Base-by-base conservation (phyloP, 306 rosid genomes). In the Ormosia emarginata region DNA sequence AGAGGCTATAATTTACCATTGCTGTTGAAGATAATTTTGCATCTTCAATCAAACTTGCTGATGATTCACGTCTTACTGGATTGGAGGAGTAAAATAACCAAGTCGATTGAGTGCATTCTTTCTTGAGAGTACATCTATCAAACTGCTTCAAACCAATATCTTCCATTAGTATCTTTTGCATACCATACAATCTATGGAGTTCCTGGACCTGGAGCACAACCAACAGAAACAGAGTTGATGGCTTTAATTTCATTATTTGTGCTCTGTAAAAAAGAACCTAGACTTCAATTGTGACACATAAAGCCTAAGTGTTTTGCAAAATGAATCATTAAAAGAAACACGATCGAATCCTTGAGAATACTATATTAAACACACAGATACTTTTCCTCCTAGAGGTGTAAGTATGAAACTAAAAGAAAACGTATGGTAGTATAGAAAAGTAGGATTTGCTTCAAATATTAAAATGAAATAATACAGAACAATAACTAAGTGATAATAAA, bases 111-210 rank as follows among this genome's bases (percentile, higher is more conserved):
- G 70, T 78, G 79, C 75, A 24, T 24, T 24, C 24, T 24, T 24
- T 24, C 24, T 24, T 24, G 1, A 24, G 70, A 8, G 70, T 78
- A 76, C 75, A 63, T 40, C 63, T 49, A 55, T 72, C 84, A 67
- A 79, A 59, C 73, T 85, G 87, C 70, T 78, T 41, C 80, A 64
- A 37, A 57, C 62, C 75, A 78, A 72, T 34, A 74, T 83, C 82
- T 75, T 77, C 85, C 92, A 77, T 91, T 78, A 87, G 83, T 14
- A 78, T 79, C 88, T 74, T 89, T 77, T 89, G 92, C 63, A 70
- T 86, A 58, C 78, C 46, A 67, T 91, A 87, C 50, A 87, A 49
- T n/a, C 84, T 89, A 71, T 90, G 92, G 49, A 91, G 90, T 74
- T 91, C 91, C 71, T 62, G 86, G 77, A 89, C 91, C 94, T 89